Conservation (phyloP, 257 asterid genomes). For the Gardenia jasminoides region DNA sequence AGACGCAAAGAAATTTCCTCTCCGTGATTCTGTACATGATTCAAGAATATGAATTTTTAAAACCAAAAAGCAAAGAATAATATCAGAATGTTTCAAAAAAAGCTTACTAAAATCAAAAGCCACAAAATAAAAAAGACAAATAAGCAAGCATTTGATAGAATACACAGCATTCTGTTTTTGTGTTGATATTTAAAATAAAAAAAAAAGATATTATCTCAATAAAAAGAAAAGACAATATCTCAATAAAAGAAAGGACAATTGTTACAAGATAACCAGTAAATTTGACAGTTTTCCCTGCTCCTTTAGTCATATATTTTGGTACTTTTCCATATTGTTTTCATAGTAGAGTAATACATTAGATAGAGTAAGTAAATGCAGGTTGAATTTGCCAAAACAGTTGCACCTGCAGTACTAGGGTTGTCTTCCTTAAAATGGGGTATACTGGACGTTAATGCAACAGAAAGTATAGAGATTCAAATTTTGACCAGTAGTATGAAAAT, state of each 20-base stretch:
- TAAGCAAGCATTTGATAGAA: neutral
- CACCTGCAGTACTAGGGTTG: neutral
- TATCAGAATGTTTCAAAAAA: neutral
- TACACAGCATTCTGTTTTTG: no score
- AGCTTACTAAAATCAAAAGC: neutral
- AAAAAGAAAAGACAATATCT: no score
- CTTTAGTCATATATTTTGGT: no score
- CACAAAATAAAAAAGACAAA: constrained; percentile 3
- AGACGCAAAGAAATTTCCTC: constrained; percentile 95
- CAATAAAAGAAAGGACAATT: no score
- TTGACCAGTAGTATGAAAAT: neutral
- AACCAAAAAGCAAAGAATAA: constrained; percentile 2
- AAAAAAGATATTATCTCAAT: no score
- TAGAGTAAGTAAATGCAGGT: neutral
- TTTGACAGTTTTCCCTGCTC: no score
- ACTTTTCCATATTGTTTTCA: no score
- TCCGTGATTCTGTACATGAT: constrained; percentile 67
- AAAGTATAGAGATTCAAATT: neutral
- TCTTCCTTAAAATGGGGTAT: neutral
- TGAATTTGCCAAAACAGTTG: neutral
- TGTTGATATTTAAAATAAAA: no score
- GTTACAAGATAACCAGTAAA: no score
- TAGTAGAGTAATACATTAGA: no score
- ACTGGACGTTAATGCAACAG: neutral
- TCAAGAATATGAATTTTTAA: constrained; percentile 3